A percentile compares a stretch with the other conserved stretches of the same genome.
phyloP scores from a whole-genome alignment of 2,329 filamentous ascomycete genomes.

The Diaporthe sp. region DNA sequence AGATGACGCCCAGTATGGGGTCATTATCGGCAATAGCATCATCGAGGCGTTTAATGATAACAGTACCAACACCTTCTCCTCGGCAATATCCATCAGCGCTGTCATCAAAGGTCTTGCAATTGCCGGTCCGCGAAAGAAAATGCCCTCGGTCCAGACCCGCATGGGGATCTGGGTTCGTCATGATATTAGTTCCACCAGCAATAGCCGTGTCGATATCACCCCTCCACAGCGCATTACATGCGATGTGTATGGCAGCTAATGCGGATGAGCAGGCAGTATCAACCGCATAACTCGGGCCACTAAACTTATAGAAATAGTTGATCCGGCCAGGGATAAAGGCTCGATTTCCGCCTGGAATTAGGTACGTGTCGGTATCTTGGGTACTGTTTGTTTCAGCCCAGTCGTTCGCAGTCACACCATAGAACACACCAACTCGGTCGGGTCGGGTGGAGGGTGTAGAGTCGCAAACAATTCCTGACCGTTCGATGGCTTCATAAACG shows the following conservation, averaged over 20 bases:
- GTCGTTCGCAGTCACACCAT: conserved; percentile 67
- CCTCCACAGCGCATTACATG: conserved; percentile 63
- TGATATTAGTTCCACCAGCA: conserved; percentile 69
- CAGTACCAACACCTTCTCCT: conserved; percentile 56
- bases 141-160: conserved; percentile 70
- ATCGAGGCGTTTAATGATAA: conserved; percentile 60
- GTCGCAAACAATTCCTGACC: conserved; percentile 57
- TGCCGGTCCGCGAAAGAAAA: conserved; percentile 62
- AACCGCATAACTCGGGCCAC: conserved; percentile 46
- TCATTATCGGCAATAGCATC: conserved; percentile 56
- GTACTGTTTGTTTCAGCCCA: conserved; percentile 69
- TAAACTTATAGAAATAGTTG: conserved; percentile 49
- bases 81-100: conserved; percentile 61
- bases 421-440: conserved; percentile 70
- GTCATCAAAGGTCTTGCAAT: conserved; percentile 46
- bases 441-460: conserved; percentile 41
- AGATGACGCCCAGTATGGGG: conserved; percentile 42
- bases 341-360: conserved; percentile 43
- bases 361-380: conserved; percentile 34
- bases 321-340: conserved; percentile 47
- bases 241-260: conserved; percentile 52
- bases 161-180: conserved; percentile 73
- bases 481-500: conserved; percentile 31
- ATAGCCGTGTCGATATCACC: conserved; percentile 73
- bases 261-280: conserved; percentile 52